These are phyloP conservation scores for Emericellopsis cladophorae DNA, from an alignment of 2,329 filamentous ascomycete species.

Conservation along the genomic window DNA sequence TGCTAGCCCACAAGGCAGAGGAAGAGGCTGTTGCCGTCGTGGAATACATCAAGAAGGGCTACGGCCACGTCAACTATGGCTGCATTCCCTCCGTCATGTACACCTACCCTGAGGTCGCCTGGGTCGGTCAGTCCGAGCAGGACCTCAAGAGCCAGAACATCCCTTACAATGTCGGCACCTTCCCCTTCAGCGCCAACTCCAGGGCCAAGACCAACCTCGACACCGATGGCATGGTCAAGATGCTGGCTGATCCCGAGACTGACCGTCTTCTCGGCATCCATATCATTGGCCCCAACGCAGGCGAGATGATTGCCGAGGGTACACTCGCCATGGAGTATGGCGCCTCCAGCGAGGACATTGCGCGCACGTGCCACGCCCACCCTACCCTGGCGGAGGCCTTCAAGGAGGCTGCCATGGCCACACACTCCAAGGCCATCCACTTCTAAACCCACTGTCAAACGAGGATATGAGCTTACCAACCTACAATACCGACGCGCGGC, in stretches of 20 bases:
- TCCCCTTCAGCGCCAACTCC: constrained; percentile 97
- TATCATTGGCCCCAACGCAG: constrained; percentile 90
- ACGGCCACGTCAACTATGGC: constrained; percentile 97
- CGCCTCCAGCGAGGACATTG: constrained; percentile 88
- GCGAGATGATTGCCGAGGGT: constrained; percentile 98
- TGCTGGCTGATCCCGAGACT: constrained; percentile 90
- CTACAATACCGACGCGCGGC: too few species aligned
- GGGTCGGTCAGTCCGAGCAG: constrained; percentile 96
- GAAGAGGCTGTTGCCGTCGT: constrained; percentile 92
- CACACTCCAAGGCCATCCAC: constrained; percentile 91
- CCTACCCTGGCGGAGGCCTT: constrained; percentile 94
- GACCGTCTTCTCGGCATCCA: constrained; percentile 91
- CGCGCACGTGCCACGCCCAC: constrained; percentile 90
- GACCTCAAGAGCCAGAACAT: constrained; percentile 83
- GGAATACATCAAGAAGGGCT: constrained; percentile 95
- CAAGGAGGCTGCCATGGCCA: constrained; percentile 99
- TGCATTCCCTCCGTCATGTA: constrained; percentile 99
- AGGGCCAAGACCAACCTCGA: constrained; percentile 98
- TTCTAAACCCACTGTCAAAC: constrained; percentile 41
- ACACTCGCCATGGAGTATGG: constrained; percentile 94
- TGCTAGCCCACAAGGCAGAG: constrained; percentile 99
- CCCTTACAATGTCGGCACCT: constrained; percentile 85
- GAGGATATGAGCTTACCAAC: too few species aligned
- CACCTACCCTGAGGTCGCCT: constrained; percentile 95
- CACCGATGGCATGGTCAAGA: constrained; percentile 92